Evolutionary conservation across 176 grass and related monocot species (phyloP).

Genomic region (Aegilops speltoides): DNA sequence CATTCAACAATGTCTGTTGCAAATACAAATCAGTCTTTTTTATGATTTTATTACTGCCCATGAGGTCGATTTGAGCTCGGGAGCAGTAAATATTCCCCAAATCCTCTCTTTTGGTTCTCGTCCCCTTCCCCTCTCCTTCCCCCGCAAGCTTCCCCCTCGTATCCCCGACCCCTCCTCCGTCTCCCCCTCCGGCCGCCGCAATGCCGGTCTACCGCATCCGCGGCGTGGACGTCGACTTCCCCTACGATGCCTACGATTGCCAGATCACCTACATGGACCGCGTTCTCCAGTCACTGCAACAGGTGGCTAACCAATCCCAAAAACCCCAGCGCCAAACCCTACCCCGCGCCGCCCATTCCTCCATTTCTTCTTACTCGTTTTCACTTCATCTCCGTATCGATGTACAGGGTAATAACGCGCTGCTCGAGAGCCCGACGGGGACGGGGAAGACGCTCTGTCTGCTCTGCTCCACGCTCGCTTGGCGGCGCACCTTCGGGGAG

Average conservation of each 20-base stretch:
- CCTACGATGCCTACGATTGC: constrained; percentile 84
- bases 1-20: no score
- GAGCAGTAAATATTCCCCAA: neutral
- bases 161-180: neutral
- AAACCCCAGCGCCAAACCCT: constrained; percentile 16
- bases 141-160: neutral
- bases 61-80: no score
- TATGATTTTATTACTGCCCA: no score
- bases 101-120: neutral
- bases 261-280: constrained; percentile 94
- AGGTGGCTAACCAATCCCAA: constrained; percentile 42
- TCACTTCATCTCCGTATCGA: constrained; percentile 8
- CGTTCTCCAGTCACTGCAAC: constrained; percentile 81
- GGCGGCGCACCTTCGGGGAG: constrained; percentile 75
- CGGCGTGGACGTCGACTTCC: constrained; percentile 86
- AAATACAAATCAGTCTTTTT: no score
- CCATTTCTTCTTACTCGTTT: neutral
- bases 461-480: constrained; percentile 80
- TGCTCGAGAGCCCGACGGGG: constrained; percentile 90
- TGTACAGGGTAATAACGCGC: constrained; percentile 73
- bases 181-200: constrained; percentile 19
- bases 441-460: constrained; percentile 95
- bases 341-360: neutral
- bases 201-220: constrained; percentile 93
- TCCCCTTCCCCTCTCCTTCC: neutral